These are phyloP conservation scores for Amanita thiersii DNA, from an alignment of 768 basidiomycete species.

Conservation along the genomic window DNA sequence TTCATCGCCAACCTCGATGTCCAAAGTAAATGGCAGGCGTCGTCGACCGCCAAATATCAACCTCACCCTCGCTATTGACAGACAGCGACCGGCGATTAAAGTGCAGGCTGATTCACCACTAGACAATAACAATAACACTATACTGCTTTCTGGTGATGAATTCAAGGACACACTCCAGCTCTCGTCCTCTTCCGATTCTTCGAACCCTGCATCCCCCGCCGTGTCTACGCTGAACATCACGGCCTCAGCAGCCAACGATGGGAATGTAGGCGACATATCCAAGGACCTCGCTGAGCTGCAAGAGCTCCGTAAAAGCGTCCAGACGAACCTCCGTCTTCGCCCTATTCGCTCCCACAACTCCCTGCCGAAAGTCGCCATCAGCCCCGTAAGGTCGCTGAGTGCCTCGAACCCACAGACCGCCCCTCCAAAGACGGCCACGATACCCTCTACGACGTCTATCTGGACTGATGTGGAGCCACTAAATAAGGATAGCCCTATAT, in stretches of 20 bases:
- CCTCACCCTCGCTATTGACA: slow-evolving; percentile 26
- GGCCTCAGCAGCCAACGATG: slow-evolving; percentile 19
- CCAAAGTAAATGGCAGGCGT: slow-evolving; percentile 22
- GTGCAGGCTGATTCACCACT: slow-evolving; percentile 28
- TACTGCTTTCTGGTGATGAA: slow-evolving; percentile 23
- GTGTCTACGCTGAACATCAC: slow-evolving; percentile 23
- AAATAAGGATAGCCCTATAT: slow-evolving; percentile 38
- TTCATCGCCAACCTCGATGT: slow-evolving; percentile 2
- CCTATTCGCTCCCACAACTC: slow-evolving; percentile 58
- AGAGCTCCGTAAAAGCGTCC: slow-evolving; percentile 60
- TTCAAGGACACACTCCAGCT: slow-evolving; percentile 32
- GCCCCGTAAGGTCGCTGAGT: slow-evolving; percentile 19
- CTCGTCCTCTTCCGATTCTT: slow-evolving; percentile 28
- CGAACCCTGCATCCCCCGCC: slow-evolving; percentile 20
- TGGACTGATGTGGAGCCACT: slow-evolving; percentile 20
- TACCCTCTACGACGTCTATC: slow-evolving; percentile 13
- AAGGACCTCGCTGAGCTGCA: slow-evolving; percentile 64
- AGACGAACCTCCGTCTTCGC: slow-evolving; percentile 69
- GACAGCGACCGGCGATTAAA: slow-evolving; percentile 24
- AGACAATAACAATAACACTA: slow-evolving; percentile 17
- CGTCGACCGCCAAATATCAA: slow-evolving; percentile 46
- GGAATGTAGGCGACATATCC: slow-evolving; percentile 51
- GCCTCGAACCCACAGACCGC: slow-evolving; percentile 13
- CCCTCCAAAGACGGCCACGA: slow-evolving; percentile 9
- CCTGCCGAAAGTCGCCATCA: slow-evolving; percentile 38